Evolutionary conservation across 148 eudicot species (phyloP).

Genomic region (Rhododendron vialii): DNA sequence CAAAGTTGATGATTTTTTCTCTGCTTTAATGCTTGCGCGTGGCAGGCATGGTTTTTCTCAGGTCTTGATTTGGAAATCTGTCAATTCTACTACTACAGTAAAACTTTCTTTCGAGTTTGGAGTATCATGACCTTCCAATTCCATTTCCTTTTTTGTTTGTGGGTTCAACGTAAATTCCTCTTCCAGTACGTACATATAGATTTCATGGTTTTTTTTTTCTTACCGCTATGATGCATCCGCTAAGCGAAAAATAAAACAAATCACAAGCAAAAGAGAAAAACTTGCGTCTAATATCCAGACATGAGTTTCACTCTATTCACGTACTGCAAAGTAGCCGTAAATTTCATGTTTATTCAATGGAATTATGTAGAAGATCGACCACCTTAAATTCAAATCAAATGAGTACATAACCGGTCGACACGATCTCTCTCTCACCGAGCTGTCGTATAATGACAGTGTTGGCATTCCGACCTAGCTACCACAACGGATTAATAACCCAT

Average conservation of each 20-base stretch:
- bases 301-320: too few relatives aligned
- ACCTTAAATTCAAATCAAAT: not conserved
- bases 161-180: not conserved
- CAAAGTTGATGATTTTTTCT: not conserved
- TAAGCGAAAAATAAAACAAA: too few relatives aligned
- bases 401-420: too few relatives aligned
- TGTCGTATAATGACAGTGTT: too few relatives aligned
- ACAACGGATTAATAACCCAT: too few relatives aligned
- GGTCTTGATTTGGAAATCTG: not conserved
- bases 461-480: too few relatives aligned
- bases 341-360: not conserved
- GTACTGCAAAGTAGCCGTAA: too few relatives aligned
- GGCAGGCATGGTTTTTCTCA: not conserved
- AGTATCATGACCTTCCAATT: not conserved
- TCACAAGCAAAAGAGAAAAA: too few relatives aligned
- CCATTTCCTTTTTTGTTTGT: not conserved
- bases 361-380: not conserved
- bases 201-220: not conserved
- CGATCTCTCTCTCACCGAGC: too few relatives aligned
- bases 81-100: not conserved
- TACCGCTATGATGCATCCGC: too few relatives aligned
- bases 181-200: not conserved
- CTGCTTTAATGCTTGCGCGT: conserved; percentile 1
- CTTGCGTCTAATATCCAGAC: too few relatives aligned
- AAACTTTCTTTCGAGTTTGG: not conserved